Base-by-base conservation (phyloP, 345 rosid species). In the Ceriops decandra region DNA sequence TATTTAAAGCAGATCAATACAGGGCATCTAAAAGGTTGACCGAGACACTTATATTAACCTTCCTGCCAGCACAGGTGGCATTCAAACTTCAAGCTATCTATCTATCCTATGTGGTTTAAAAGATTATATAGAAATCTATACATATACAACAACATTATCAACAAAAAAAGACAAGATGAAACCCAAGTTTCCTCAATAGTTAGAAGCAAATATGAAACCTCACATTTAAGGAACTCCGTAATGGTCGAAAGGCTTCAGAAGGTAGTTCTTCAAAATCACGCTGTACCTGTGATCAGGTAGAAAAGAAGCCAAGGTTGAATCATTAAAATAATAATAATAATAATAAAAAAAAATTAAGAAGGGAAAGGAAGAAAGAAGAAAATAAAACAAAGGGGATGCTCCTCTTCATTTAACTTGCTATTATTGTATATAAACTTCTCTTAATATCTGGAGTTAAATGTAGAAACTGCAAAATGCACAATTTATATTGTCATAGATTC, bases 251-350 rank as follows among this genome's bases (percentile, higher is more conserved):
- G 72, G 99, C 97, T 82, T 92, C 98, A 62, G 90, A 80, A 63
- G 99, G 99, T 70, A 95, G 84, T 76, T 95, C 99, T 77, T 95
- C 99, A 77, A 90, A 86, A 85, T 95, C 99, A 56, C 97, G 84
- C 79, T 95, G 99, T 49, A 95, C 99, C 99, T 95, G 79, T 35
- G 70, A 81, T 63, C 57, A 73, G 36, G 68, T 68, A 67, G 27
- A 71, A 38, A 72, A 24, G 22, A 60, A 20, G 60, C n/a, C 8
- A 52, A 57, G 61, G 60, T 66, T 26, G 60, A 17, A 51, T 42
- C 47, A 53, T 36, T 31, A 6, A 51, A 26, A 63, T 0, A 24
- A 24, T 24, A 24, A 30, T n/a, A 19, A 6, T 58, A 49, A 57
- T 5, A 32, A 8, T 28, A 28, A 10, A 4, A 8, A 1, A 0